Evolutionary conservation across 176 grass and related monocot genomes (phyloP).

Genomic region (maize (Zea mays)): DNA sequence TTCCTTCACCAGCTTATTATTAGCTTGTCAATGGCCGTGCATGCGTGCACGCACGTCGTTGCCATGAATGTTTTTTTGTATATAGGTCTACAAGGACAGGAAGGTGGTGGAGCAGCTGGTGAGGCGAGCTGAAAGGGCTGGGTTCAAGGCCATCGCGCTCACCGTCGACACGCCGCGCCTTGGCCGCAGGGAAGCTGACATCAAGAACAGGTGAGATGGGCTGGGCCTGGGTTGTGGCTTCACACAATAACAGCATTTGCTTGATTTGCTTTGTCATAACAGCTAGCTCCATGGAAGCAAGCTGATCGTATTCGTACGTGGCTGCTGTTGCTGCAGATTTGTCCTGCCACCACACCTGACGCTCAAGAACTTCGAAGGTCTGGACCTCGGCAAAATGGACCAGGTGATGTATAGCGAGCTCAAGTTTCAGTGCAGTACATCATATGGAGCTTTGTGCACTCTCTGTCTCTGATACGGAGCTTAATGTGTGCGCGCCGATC

Average conservation of each 20-base stretch:
- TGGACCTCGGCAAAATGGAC: slow-evolving; percentile 96
- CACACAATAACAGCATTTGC: no score
- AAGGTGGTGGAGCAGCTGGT: slow-evolving; percentile 93
- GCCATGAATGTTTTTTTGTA: background rate
- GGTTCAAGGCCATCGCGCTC: slow-evolving; percentile 97
- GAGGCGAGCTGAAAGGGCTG: slow-evolving; percentile 86
- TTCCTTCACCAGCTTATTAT: background rate
- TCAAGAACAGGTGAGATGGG: slow-evolving; percentile 74
- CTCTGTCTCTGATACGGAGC: slow-evolving; percentile 21
- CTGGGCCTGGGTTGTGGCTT: background rate
- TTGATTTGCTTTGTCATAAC: no score
- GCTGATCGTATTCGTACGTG: background rate
- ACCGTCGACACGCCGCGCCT: slow-evolving; percentile 93
- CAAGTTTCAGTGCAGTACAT: slow-evolving; percentile 16
- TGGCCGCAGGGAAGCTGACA: slow-evolving; percentile 95
- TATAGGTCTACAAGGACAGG: slow-evolving; percentile 88
- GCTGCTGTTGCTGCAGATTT: slow-evolving; percentile 60
- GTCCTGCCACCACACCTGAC: slow-evolving; percentile 81
- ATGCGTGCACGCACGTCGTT: background rate
- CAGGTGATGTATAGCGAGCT: slow-evolving; percentile 44
- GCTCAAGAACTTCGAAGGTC: slow-evolving; percentile 91
- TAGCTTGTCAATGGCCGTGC: background rate
- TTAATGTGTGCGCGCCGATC: background rate
- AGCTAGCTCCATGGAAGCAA: no score
- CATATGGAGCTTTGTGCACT: background rate